These are phyloP conservation scores for Apiosordaria backusii DNA, from an alignment of 495 filamentous ascomycete species.

Conservation along the genomic window DNA sequence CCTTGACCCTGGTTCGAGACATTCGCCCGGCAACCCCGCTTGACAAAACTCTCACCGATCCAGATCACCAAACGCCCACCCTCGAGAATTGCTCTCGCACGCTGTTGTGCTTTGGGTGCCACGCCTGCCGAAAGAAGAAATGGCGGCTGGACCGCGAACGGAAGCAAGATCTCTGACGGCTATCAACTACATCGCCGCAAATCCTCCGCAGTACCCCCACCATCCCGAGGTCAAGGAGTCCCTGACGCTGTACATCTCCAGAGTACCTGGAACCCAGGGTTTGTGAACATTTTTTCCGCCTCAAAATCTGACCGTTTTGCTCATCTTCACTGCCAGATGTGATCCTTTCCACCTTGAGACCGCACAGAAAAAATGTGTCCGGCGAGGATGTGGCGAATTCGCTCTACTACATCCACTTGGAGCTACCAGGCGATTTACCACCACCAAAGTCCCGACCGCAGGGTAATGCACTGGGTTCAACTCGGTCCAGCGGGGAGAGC, in stretches of 20 bases:
- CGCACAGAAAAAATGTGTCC: slow-evolving; percentile 79
- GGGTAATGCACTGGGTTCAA: slow-evolving; percentile 38
- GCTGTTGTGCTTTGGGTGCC: no score
- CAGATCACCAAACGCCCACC: background rate
- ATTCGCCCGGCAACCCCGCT: no score
- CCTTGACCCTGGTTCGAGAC: no score
- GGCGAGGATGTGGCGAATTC: slow-evolving; percentile 81
- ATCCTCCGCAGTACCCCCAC: slow-evolving; percentile 78
- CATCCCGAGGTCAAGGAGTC: slow-evolving; percentile 65
- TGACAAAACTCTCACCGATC: no score
- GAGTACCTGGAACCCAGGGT: slow-evolving; percentile 90
- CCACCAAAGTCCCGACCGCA: slow-evolving; percentile 44
- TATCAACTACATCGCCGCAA: slow-evolving; percentile 75
- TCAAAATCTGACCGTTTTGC: slow-evolving; percentile 13
- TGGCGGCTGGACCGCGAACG: slow-evolving; percentile 42
- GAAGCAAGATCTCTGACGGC: slow-evolving; percentile 81
- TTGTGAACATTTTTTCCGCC: slow-evolving; percentile 27
- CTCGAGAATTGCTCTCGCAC: no score
- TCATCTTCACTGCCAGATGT: slow-evolving; percentile 59
- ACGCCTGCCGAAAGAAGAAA: no score
- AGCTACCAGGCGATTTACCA: slow-evolving; percentile 55
- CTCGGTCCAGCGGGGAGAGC: slow-evolving; percentile 48
- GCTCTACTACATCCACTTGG: slow-evolving; percentile 86
- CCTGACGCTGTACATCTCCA: slow-evolving; percentile 81
- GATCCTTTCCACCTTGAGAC: slow-evolving; percentile 88